Percentiles rank a stretch among this genome's conserved stretches.
phyloP scores from a whole-genome alignment of 345 rosid genomes.

The Brassica incana region DNA sequence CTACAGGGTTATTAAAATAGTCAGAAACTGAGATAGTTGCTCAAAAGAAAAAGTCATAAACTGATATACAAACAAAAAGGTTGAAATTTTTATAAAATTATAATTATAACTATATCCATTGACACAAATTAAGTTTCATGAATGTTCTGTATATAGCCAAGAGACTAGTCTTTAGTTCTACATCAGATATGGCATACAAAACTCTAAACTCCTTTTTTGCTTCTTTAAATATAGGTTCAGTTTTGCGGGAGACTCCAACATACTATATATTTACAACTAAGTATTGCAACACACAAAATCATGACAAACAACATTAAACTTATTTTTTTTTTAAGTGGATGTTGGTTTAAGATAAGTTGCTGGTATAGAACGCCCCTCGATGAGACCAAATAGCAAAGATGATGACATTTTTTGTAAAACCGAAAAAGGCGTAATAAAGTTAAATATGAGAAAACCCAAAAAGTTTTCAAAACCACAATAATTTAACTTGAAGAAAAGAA shows the following conservation, averaged over 20 bases:
- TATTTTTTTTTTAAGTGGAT: background rate
- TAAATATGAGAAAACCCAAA: conserved; percentile 12
- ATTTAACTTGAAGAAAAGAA: conserved; percentile 1
- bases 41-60: background rate
- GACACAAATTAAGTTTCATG: background rate
- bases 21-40: background rate
- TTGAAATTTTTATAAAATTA: background rate
- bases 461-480: conserved; percentile 18
- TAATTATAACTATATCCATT: background rate
- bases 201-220: no score
- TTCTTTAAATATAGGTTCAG: background rate
- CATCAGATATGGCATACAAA: background rate
- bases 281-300: background rate
- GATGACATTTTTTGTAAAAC: conserved; percentile 15
- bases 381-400: conserved; percentile 24
- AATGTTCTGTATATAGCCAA: background rate
- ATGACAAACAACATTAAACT: background rate
- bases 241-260: background rate
- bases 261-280: background rate
- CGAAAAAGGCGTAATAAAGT: conserved; percentile 19
- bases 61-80: background rate
- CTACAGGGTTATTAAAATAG: no score
- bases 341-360: conserved; percentile 16
- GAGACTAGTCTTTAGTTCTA: background rate
- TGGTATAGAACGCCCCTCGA: conserved; percentile 21